Conservation (phyloP, 345 rosid genomes). For the Arabidopsis suecica region DNA sequence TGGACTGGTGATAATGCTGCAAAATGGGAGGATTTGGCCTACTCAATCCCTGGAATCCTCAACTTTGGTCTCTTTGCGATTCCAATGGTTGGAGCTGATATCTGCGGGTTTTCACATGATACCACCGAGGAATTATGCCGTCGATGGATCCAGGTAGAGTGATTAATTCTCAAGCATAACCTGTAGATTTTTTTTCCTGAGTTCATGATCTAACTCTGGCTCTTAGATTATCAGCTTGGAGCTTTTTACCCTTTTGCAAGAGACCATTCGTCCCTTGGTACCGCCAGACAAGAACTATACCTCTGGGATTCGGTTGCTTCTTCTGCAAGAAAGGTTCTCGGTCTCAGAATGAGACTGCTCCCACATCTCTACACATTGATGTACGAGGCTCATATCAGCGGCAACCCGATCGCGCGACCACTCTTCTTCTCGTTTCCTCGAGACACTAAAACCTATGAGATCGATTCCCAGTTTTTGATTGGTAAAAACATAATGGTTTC, state of each 20-base stretch:
- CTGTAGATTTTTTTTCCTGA: neutral
- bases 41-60: constrained; percentile 62
- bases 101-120: constrained; percentile 63
- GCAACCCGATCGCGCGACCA: constrained; percentile 75
- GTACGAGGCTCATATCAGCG: constrained; percentile 63
- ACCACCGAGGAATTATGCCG: constrained; percentile 75
- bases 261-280: constrained; percentile 55
- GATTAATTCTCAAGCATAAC: constrained; percentile 1
- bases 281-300: constrained; percentile 69
- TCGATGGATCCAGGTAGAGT: constrained; percentile 77
- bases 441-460: constrained; percentile 58
- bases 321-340: constrained; percentile 67
- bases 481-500: constrained; percentile 70
- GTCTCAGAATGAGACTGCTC: constrained; percentile 68
- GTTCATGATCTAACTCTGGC: constrained; percentile 31
- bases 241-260: constrained; percentile 87
- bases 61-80: constrained; percentile 77
- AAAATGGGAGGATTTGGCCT: constrained; percentile 68
- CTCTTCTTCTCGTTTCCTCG: constrained; percentile 74
- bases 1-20: constrained; percentile 86
- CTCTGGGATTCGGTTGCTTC: constrained; percentile 78
- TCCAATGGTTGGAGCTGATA: constrained; percentile 90
- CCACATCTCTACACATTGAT: constrained; percentile 75
- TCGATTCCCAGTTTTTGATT: constrained; percentile 60
- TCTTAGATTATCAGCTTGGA: constrained; percentile 57